These are phyloP conservation scores for Leishmania martiniquensis DNA, from an alignment of 208 protist genomes.

Conservation along the genomic window DNA sequence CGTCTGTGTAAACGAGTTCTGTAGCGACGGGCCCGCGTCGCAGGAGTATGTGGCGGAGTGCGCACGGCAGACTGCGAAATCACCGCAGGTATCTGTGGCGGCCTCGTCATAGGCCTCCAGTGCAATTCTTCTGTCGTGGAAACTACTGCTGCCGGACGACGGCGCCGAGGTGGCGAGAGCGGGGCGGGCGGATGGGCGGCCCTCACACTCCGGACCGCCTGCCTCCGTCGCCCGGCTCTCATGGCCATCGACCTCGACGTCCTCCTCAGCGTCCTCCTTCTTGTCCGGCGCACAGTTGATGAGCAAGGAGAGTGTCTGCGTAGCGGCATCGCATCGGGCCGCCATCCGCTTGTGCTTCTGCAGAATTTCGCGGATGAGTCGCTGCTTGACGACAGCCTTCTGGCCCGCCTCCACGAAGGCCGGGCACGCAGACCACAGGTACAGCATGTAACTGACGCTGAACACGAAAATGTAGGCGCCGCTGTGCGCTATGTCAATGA, in stretches of 20 bases:
- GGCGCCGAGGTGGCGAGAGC: neutral
- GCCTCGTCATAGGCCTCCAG: neutral
- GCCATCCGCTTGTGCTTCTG: constrained; percentile 48
- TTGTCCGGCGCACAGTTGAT: neutral
- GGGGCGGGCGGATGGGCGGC: neutral
- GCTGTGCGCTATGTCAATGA: constrained; percentile 50
- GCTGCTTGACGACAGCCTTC: constrained; percentile 49
- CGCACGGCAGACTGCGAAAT: neutral
- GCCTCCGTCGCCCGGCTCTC: neutral
- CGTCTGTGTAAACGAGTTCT: constrained; percentile 21
- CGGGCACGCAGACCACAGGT: constrained; percentile 58
- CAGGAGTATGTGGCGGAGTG: neutral
- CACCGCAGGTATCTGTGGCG: neutral
- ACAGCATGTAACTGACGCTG: constrained; percentile 51
- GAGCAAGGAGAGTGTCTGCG: constrained; percentile 51
- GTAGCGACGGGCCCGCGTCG: neutral
- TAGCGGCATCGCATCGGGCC: constrained; percentile 50
- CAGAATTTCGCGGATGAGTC: constrained; percentile 61
- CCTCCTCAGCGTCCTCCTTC: neutral
- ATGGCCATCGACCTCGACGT: neutral
- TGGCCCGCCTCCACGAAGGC: constrained; percentile 60
- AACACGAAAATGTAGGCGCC: constrained; percentile 85
- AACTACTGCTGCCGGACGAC: neutral
- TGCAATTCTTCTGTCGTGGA: constrained; percentile 5
- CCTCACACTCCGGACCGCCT: neutral